Evolutionary conservation across 768 basidiomycete genomes (phyloP), one percentile per base, ranked within the genome.

Genomic region (Flagelloscypha sp.): DNA sequence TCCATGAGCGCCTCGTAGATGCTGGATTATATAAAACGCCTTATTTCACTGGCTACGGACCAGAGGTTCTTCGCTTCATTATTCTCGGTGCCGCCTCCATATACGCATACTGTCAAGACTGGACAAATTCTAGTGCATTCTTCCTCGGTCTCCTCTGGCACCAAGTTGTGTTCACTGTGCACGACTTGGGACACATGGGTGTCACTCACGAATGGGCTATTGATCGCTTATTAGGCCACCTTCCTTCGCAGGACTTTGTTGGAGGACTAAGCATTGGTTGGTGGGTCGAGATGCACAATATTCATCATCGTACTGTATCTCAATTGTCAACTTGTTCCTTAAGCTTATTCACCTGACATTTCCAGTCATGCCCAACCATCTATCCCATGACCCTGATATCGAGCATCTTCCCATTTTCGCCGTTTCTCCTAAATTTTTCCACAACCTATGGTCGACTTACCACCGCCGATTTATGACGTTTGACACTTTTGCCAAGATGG

Each of bases 271-370:
- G 79, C 46, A 56, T 83, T 5, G 74, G 79, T 10, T 84, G 82
- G 82, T 84, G 81, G 81, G 74, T 76, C 31, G 70, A 72, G 71
- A 72, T 70, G 47, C 82, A 84, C 48, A 84, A 84, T 42, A 73
- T 80, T 22, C 82, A 84, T 56, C 82, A 84, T 55, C 60, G 80
- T 79, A 41, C n/a, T n/a, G n/a, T n/a, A n/a, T 59, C 80, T 63
- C n/a, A n/a, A n/a, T n/a, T 4, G 16, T 22, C 37, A 19, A 27
- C 10, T 20, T 6, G 22, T 29, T 33, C 19, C 37, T 13, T 24
- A 36, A 15, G 41, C 41, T 30, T 38, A n/a, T n/a, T n/a, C n/a
- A n/a, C n/a, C 23, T 33, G 8, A 22, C 24, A n/a, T n/a, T n/a
- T 20, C n/a, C 47, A 82, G 79, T 84, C 28, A 76, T 84, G 19